A percentile compares a stretch with the other conserved stretches of the same genome.
These are phyloP conservation scores for Trypanosoma boissoni DNA, from an alignment of 208 protist genomes.

Conservation along the genomic window DNA sequence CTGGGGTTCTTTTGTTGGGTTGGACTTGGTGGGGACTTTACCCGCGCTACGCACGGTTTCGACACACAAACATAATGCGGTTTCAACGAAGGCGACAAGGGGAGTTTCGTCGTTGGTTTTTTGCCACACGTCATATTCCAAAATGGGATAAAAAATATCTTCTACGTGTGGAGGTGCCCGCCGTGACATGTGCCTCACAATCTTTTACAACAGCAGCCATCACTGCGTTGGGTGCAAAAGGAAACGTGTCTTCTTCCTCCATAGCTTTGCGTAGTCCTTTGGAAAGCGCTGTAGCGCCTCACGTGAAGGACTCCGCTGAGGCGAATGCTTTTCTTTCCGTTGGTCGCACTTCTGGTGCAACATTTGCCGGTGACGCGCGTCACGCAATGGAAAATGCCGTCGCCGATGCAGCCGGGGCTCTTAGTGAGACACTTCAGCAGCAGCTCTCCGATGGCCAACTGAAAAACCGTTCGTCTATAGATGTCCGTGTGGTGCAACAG, in stretches of 20 bases:
- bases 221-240: neutral
- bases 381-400: conserved; percentile 11
- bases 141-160: conserved; percentile 75
- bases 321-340: conserved; percentile 2
- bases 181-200: neutral
- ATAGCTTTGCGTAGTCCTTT: too few species aligned
- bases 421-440: conserved; percentile 13
- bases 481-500: neutral
- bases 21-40: conserved; percentile 62
- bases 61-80: conserved; percentile 50
- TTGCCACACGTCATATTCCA: conserved; percentile 64
- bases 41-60: conserved; percentile 63
- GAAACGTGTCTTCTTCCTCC: too few species aligned
- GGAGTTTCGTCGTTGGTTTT: conserved; percentile 53
- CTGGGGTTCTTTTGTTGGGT: conserved; percentile 45
- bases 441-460: neutral
- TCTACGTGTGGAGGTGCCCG: conserved; percentile 51
- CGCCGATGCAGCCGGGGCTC: neutral
- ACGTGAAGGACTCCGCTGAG: neutral
- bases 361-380: conserved; percentile 18
- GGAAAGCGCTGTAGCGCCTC: too few species aligned
- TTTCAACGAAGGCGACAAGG: conserved; percentile 48
- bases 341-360: conserved; percentile 1
- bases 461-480: neutral
- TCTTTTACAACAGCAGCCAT: neutral